Evolutionary conservation across 139 green algal species (phyloP).

Genomic region (Micromonas commoda): DNA sequence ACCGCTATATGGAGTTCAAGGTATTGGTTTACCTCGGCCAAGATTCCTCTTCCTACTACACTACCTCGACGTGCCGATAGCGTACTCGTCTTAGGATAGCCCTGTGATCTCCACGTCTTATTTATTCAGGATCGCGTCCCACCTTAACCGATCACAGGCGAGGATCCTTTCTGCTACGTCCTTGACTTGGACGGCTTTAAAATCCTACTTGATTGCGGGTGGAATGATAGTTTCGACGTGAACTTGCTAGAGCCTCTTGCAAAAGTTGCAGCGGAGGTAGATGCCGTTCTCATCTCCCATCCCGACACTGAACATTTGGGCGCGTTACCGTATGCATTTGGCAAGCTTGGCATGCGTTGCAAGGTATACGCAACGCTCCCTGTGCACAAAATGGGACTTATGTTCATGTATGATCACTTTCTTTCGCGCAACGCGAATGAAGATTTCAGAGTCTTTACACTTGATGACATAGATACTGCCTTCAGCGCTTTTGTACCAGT

Average conservation of each 20-base stretch:
- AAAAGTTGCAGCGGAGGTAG: conserved; percentile 32
- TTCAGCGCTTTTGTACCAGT: conserved; percentile 47
- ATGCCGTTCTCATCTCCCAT: conserved; percentile 81
- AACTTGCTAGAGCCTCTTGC: conserved; percentile 52
- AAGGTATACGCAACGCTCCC: conserved; percentile 74
- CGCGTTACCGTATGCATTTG: conserved; percentile 71
- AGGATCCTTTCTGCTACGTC: conserved; percentile 63
- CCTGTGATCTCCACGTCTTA: too few relatives aligned
- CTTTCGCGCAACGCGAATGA: neutral
- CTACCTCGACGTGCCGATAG: too few relatives aligned
- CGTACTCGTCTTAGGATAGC: too few relatives aligned
- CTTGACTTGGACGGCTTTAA: conserved; percentile 59
- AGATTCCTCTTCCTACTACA: too few relatives aligned
- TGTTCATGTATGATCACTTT: conserved; percentile 72
- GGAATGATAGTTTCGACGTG: conserved; percentile 63
- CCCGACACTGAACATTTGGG: conserved; percentile 68
- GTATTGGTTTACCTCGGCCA: too few relatives aligned
- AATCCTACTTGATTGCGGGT: conserved; percentile 88
- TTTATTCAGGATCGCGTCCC: too few relatives aligned
- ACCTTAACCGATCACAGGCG: too few relatives aligned
- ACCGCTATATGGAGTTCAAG: too few relatives aligned
- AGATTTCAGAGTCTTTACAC: conserved; percentile 4
- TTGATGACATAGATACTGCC: conserved; percentile 74
- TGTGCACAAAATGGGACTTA: conserved; percentile 71
- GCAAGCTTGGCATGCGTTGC: conserved; percentile 44